Base-by-base conservation (phyloP, 768 basidiomycete genomes). In the Agaricus subrufescens region DNA sequence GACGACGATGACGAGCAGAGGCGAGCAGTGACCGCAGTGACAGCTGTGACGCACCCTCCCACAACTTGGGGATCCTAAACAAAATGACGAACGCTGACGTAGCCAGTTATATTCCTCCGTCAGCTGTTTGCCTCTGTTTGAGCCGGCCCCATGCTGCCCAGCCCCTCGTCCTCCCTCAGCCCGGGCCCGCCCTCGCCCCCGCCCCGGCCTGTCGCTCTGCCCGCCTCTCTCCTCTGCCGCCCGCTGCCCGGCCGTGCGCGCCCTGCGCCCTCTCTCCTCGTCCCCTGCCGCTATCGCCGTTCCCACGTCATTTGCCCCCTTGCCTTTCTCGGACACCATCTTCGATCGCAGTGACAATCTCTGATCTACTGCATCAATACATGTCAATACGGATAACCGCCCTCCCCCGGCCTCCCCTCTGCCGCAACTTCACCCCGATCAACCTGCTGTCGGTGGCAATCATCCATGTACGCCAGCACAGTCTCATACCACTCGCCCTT, bases 11-110 rank as follows among this genome's bases (percentile, higher is more conserved):
- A 50, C 45, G 55, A 45, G 12, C 31, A 46, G 46, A 53, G 56
- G 51, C 46, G 54, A 49, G 30, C 14, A 48, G 43, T 53, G 52
- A 50, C 48, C 6, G 26, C 46, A 12, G 42, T 46, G 47, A 54
- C 52, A 54, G 29, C 15, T 50, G 29, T 43, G 51, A 40, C 27
- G 58, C 40, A 54, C 53, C 54, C 54, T 46, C 23, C 54, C 67
- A 69, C 67, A 65, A 68, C 63, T 64, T 64, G 66, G 72, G 63
- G 69, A 65, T 61, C 64, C 66, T 63, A 71, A 71, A 72, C 66
- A 71, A 66, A 71, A 75, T 76, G 75, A 78, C 76, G 76, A 19
- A 75, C 62, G 73, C 75, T 78, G 76, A 76, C 75, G 76, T 78
- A 76, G 75, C 69, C 64, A 57, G 70, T 76, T 76, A 75, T 76